Conservation (phyloP, 2,329 filamentous ascomycete species). For the Exophiala xenobiotica region DNA sequence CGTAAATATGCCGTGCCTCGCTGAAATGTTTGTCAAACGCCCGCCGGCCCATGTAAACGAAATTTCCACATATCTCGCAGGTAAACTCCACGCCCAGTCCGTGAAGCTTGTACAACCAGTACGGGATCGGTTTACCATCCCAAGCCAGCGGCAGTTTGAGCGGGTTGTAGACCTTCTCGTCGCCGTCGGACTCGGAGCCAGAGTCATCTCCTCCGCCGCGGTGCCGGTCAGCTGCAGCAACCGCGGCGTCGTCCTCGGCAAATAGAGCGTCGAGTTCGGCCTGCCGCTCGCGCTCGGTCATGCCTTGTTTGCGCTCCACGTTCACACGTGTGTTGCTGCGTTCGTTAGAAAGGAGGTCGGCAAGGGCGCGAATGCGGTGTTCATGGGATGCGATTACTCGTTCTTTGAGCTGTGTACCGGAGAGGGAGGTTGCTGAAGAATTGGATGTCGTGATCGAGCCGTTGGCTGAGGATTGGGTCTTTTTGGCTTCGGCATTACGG, state of each 20-base stretch:
- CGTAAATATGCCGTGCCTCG: conserved; percentile 88
- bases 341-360: conserved; percentile 79
- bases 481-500: conserved; percentile 70
- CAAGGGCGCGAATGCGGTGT: conserved; percentile 74
- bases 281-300: conserved; percentile 94
- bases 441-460: conserved; percentile 28
- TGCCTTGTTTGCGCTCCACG: conserved; percentile 92
- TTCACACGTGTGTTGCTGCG: conserved; percentile 88
- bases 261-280: conserved; percentile 90
- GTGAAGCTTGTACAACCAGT: conserved; percentile 97
- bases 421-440: conserved; percentile 12
- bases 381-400: conserved; percentile 87
- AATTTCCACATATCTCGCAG: conserved; percentile 97
- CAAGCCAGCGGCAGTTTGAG: conserved; percentile 92
- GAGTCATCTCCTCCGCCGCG: conserved; percentile 50
- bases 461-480: conserved; percentile 34
- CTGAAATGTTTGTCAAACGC: conserved; percentile 99
- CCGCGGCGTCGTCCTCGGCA: conserved; percentile 54
- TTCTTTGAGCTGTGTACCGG: conserved; percentile 67
- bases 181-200: conserved; percentile 71
- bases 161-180: conserved; percentile 93
- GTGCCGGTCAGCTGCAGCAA: conserved; percentile 25
- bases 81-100: conserved; percentile 91
- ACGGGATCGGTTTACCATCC: conserved; percentile 98
- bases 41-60: conserved; percentile 95